Base-by-base conservation (phyloP, 1,284 basidiomycete species). In the Neonothopanus nambi region DNA sequence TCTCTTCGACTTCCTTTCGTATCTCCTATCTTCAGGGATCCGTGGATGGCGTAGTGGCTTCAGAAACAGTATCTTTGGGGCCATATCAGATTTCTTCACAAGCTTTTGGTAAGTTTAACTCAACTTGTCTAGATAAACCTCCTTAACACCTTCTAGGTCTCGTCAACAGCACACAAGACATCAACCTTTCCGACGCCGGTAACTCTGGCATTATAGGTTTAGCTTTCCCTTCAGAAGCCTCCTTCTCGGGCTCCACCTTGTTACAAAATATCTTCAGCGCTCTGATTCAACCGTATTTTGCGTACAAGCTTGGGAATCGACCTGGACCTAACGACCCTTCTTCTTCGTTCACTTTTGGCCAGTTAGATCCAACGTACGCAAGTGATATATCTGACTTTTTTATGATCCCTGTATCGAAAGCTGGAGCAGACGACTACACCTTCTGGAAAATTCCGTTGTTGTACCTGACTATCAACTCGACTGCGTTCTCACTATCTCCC, bases 171-270 rank as follows among this genome's bases (percentile, higher is more conserved):
- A 80, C 78, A 2, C 58, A 64, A 17, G 73, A 71, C 15, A 72
- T 84, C 35, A 73, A 71, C 12, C 71, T 84, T 21, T 65, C 72
- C 15, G 65, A 64, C 15, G 77, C 74, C 1, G 77, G 75, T n/a
- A 77, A 79, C 57, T 82, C 81, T 45, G 82, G 82, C 3, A 80
- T 84, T 33, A 65, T 83, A 24, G 82, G 82, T 5, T 73, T 85
- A 30, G 70, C 76, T 2, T 83, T 84, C 61, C 66, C 79, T 5
- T 65, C 70, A 15, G 69, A 72, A 44, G 78, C 80, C 3, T 68
- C 78, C n/a, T 82, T 84, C 24, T 61, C 70, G 35, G 82, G 82
- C 23, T 67, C 64, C 12, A 75, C 77, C 8, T 49, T 82, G 17
- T 68, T 80, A 2, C 70, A 78, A 45, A 85, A 81, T 58, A 59